Percentiles rank a stretch among this genome's conserved stretches.
Evolutionary conservation across 495 filamentous ascomycete species (phyloP).

Genomic region (Penicillium lagena): DNA sequence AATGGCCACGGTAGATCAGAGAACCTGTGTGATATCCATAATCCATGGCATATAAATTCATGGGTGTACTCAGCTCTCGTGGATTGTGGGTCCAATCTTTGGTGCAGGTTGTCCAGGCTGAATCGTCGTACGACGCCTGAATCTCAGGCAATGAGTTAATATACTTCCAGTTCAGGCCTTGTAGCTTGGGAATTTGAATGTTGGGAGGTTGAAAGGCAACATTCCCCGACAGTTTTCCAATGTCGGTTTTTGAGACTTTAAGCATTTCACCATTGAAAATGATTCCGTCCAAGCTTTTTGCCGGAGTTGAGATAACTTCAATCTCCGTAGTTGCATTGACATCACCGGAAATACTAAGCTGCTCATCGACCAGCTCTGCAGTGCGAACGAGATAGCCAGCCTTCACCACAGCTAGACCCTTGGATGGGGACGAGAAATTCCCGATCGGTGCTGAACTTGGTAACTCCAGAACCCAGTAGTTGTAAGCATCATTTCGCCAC

Average conservation of each 20-base stretch:
- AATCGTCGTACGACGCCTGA: slow-evolving; percentile 51
- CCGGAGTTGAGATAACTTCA: slow-evolving; percentile 51
- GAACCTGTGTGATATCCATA: slow-evolving; percentile 59
- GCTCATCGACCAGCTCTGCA: slow-evolving; percentile 34
- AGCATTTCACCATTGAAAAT: slow-evolving; percentile 44
- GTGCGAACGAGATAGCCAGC: slow-evolving; percentile 61
- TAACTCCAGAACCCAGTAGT: slow-evolving; percentile 56
- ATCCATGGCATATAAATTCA: slow-evolving; percentile 54
- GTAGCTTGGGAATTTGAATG: slow-evolving; percentile 45
- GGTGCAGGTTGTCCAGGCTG: slow-evolving; percentile 46
- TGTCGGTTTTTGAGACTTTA: slow-evolving; percentile 15
- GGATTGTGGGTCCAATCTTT: slow-evolving; percentile 48
- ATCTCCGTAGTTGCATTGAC: slow-evolving; percentile 56
- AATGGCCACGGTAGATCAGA: slow-evolving; percentile 62
- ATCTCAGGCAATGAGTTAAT: slow-evolving; percentile 63
- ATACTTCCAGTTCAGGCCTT: slow-evolving; percentile 53
- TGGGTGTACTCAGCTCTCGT: slow-evolving; percentile 46
- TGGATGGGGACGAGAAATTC: slow-evolving; percentile 13
- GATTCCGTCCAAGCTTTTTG: slow-evolving; percentile 26
- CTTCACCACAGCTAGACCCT: slow-evolving; percentile 46
- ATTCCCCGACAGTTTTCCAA: slow-evolving; percentile 32
- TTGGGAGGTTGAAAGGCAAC: slow-evolving; percentile 38
- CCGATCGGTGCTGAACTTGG: slow-evolving; percentile 16
- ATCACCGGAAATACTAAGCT: slow-evolving; percentile 53
- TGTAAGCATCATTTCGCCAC: slow-evolving; percentile 53